Evolutionary conservation across 441 rosid species (phyloP).

Genomic region (Populus hybrid): DNA sequence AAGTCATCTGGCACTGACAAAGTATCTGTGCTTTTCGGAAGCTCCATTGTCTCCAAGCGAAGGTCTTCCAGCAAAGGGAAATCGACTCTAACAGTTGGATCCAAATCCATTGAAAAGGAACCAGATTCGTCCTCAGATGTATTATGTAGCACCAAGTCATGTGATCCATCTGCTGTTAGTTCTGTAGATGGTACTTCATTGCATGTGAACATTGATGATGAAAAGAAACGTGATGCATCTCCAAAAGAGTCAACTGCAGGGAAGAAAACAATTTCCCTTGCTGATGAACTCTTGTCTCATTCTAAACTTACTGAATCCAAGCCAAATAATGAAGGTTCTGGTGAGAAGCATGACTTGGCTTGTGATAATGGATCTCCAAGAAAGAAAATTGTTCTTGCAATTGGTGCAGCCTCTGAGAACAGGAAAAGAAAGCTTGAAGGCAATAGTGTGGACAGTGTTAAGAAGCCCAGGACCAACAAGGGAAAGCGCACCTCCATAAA

Average conservation of each 20-base stretch:
- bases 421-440: slow-evolving; percentile 67
- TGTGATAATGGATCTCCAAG: slow-evolving; percentile 31
- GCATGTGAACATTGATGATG: slow-evolving; percentile 43
- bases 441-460: slow-evolving; percentile 39
- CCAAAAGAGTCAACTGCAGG: slow-evolving; percentile 39
- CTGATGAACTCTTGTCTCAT: slow-evolving; percentile 39
- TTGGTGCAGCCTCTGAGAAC: slow-evolving; percentile 39
- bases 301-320: slow-evolving; percentile 36
- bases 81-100: slow-evolving; percentile 41
- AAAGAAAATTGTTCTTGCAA: slow-evolving; percentile 51
- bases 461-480: slow-evolving; percentile 60
- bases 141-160: slow-evolving; percentile 40
- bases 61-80: slow-evolving; percentile 76
- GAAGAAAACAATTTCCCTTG: slow-evolving; percentile 31
- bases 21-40: slow-evolving; percentile 67
- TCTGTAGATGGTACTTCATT: slow-evolving; percentile 38
- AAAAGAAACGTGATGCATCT: slow-evolving; percentile 35
- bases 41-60: slow-evolving; percentile 55
- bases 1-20: slow-evolving; percentile 52
- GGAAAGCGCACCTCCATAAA: slow-evolving; percentile 52
- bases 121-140: slow-evolving; percentile 50
- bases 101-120: slow-evolving; percentile 57
- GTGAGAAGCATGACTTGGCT: slow-evolving; percentile 42
- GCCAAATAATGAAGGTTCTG: slow-evolving; percentile 41
- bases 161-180: slow-evolving; percentile 35